Evolutionary conservation across 2,329 filamentous ascomycete genomes (phyloP).

Genomic region (Escovopsis sp.): DNA sequence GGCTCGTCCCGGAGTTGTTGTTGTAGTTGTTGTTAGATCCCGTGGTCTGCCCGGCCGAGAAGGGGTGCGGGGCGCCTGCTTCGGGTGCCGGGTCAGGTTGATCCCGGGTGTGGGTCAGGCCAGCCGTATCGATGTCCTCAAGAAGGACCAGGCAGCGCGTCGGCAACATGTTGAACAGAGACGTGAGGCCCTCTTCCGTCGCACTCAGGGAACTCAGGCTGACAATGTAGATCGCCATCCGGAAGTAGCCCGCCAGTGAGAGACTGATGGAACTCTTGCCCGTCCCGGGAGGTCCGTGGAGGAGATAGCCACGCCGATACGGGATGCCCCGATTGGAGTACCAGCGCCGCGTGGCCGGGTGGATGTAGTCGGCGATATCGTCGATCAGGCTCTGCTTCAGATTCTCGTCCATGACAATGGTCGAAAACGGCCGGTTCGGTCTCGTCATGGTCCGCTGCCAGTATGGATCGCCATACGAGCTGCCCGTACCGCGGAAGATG

Average conservation of each 20-base stretch:
- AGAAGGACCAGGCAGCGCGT: conserved; percentile 57
- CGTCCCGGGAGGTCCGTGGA: conserved; percentile 67
- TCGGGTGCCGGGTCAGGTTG: conserved; percentile 7
- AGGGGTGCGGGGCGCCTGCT: conserved; percentile 1
- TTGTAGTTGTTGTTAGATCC: no score
- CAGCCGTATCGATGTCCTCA: conserved; percentile 63
- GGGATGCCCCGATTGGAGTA: conserved; percentile 74
- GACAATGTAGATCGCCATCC: conserved; percentile 57
- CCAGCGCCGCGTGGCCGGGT: conserved; percentile 53
- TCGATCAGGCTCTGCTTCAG: conserved; percentile 43
- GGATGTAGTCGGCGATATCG: conserved; percentile 48
- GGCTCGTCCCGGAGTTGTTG: conserved; percentile 9
- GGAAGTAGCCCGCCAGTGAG: conserved; percentile 54
- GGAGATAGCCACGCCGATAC: conserved; percentile 69
- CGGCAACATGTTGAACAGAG: conserved; percentile 52
- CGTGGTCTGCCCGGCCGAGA: background rate
- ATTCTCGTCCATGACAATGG: conserved; percentile 46
- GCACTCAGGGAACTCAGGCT: conserved; percentile 47
- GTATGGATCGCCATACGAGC: conserved; percentile 25
- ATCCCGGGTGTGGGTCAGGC: conserved; percentile 46
- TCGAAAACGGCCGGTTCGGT: conserved; percentile 44
- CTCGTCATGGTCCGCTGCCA: conserved; percentile 51
- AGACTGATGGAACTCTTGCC: conserved; percentile 62
- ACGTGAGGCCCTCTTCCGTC: conserved; percentile 48
- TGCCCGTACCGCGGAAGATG: conserved; percentile 43